Evolutionary conservation across 1,284 basidiomycete species (phyloP).

Genomic region (Cryptococcus jaspeensis): DNA sequence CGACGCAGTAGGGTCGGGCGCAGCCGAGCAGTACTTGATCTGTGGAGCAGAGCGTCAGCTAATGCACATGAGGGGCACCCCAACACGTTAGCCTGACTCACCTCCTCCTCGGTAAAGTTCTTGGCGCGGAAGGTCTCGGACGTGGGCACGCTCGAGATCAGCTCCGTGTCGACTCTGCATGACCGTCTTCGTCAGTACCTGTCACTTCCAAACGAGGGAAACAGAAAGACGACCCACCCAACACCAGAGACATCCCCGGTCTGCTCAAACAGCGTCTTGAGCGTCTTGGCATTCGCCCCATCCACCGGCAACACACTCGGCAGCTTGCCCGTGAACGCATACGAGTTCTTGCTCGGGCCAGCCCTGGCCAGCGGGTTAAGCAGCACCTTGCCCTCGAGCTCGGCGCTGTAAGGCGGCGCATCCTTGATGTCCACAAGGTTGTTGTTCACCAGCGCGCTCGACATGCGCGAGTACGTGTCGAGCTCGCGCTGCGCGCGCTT

Average conservation of each 20-base stretch:
- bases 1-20: slow-evolving; percentile 82
- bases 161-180: slow-evolving; percentile 60
- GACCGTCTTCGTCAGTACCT: slow-evolving; percentile 10
- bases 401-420: slow-evolving; percentile 81
- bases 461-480: slow-evolving; percentile 87
- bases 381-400: slow-evolving; percentile 83
- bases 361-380: slow-evolving; percentile 91
- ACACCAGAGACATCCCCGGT: slow-evolving; percentile 62
- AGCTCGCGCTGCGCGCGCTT: slow-evolving; percentile 69
- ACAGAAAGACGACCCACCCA: slow-evolving; percentile 53
- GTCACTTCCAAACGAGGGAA: neutral
- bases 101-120: slow-evolving; percentile 89
- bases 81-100: slow-evolving; percentile 7
- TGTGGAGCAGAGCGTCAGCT: slow-evolving; percentile 2
- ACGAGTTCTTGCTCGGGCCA: slow-evolving; percentile 82
- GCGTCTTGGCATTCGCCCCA: slow-evolving; percentile 65
- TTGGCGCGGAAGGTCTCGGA: slow-evolving; percentile 84
- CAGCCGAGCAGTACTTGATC: slow-evolving; percentile 79
- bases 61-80: neutral
- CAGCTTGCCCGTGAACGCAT: slow-evolving; percentile 70
- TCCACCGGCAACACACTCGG: slow-evolving; percentile 60
- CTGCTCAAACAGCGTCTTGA: slow-evolving; percentile 55
- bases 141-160: slow-evolving; percentile 88
- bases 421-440: slow-evolving; percentile 95
- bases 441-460: slow-evolving; percentile 89